These are phyloP conservation scores for Arctium lappa DNA, from an alignment of 129 eudicot genomes.

Conservation along the genomic window DNA sequence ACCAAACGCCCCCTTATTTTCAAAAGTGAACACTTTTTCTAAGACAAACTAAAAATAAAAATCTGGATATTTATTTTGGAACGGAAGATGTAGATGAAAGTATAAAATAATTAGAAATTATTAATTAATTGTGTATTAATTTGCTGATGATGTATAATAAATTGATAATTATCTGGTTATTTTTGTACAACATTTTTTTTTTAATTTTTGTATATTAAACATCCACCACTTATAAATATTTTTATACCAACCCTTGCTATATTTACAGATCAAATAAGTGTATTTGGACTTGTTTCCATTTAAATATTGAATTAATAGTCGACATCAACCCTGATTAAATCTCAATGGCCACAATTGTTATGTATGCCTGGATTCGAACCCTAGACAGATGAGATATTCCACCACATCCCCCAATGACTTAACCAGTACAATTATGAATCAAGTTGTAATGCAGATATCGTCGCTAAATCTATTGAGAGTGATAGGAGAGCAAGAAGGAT, in stretches of 20 bases:
- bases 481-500: conserved; percentile 81
- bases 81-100: no score
- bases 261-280: neutral
- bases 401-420: no score
- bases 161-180: neutral
- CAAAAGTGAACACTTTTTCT: no score
- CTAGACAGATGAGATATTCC: no score
- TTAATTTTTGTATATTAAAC: neutral
- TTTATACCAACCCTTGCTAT: neutral
- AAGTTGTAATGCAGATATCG: conserved; percentile 49
- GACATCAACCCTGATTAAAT: no score
- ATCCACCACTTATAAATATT: neutral
- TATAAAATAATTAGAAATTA: no score
- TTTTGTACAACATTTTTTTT: neutral
- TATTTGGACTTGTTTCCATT: neutral
- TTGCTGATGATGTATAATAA: neutral
- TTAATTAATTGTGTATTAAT: neutral
- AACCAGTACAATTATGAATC: no score
- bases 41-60: no score
- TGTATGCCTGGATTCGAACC: no score
- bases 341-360: no score
- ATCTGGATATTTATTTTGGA: no score
- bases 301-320: neutral
- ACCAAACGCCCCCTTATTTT: no score
- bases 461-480: conserved; percentile 76